phyloP scores from a whole-genome alignment of 441 rosid genomes.

The Gossypium aridum region DNA sequence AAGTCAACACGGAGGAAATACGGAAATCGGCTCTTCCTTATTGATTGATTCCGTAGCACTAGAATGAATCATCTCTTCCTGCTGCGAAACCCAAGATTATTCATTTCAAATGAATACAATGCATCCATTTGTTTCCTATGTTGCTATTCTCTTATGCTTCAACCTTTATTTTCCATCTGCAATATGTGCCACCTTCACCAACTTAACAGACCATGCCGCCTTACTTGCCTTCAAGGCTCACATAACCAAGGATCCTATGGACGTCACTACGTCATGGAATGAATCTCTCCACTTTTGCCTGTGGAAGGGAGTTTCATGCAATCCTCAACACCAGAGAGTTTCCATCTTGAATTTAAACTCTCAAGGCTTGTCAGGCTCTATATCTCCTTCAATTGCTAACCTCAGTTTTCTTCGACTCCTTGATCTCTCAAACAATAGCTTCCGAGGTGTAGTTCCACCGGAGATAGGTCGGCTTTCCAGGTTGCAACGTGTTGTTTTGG shows the following conservation, averaged over 20 bases:
- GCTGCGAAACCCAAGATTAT: not conserved
- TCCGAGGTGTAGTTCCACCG: slow-evolving; percentile 9
- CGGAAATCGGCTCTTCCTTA: not conserved
- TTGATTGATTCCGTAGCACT: not conserved
- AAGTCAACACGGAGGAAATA: not conserved
- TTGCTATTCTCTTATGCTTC: not conserved
- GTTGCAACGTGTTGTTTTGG: not conserved
- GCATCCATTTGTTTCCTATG: not conserved
- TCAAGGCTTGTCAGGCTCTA: not conserved
- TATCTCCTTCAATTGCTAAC: slow-evolving; percentile 16
- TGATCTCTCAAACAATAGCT: slow-evolving; percentile 11
- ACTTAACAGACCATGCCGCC: not conserved
- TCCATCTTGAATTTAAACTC: slow-evolving; percentile 1
- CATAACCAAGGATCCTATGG: not conserved
- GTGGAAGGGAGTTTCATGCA: slow-evolving; percentile 10
- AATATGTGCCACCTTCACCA: not conserved
- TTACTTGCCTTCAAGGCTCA: not conserved
- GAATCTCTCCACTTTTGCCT: not conserved
- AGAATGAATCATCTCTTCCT: not conserved
- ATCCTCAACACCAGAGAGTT: slow-evolving; percentile 2
- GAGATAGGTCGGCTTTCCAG: slow-evolving; percentile 16
- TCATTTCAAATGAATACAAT: not conserved
- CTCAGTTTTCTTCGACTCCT: slow-evolving; percentile 1
- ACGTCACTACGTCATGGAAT: not conserved
- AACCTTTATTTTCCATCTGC: not conserved